Evolutionary conservation across 2,329 filamentous ascomycete genomes (phyloP), one percentile per base, ranked within the genome.

Genomic region (Leptographium wingfieldii): DNA sequence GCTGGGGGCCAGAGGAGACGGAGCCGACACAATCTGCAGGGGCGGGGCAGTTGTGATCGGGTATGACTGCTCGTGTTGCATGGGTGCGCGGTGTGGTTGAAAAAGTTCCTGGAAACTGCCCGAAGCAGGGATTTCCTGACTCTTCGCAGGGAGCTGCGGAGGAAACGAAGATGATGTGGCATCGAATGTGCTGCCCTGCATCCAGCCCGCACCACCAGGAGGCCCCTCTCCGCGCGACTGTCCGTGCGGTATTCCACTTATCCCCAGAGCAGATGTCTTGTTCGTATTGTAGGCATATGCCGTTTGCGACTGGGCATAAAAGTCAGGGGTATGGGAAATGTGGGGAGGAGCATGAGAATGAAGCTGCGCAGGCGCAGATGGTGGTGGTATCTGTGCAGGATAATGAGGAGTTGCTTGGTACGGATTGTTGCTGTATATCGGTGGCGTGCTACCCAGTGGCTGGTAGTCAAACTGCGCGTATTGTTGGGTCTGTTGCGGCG

Each of bases 261-360:
- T 68, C 6, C 72, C 71, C n/a, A 76, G 66, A 5, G 73, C 74
- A 25, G 73, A 70, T n/a, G 74, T 73, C 19, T 65, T 68, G 22
- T 61, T 70, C 2, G 71, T 66, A 62, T 76, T 77, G 59, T 72
- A 69, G 22, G 70, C 66, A 60, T 70, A 76, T 1, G 74, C 70
- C 43, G 64, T 68, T 55, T 74, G 72, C 11, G 69, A 63, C 11
- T 65, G 61, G 12, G 64, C 63, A 43, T 68, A 70, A 59, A 71
- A 70, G 55, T 57, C 60, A 7, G 55, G 43, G 27, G n/a, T 3
- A 19, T 27, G 29, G 1, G 52, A 31, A 10, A 55, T 2, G 1
- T 38, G 31, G 31, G 35, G 52, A 22, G 49, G 49, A 4, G n/a
- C 14, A 3, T 22, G 31, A 10, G 52, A 2, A 25, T 10, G 22